These are phyloP conservation scores for Neurospora sp. DNA, from an alignment of 495 filamentous ascomycete species.

Conservation along the genomic window DNA sequence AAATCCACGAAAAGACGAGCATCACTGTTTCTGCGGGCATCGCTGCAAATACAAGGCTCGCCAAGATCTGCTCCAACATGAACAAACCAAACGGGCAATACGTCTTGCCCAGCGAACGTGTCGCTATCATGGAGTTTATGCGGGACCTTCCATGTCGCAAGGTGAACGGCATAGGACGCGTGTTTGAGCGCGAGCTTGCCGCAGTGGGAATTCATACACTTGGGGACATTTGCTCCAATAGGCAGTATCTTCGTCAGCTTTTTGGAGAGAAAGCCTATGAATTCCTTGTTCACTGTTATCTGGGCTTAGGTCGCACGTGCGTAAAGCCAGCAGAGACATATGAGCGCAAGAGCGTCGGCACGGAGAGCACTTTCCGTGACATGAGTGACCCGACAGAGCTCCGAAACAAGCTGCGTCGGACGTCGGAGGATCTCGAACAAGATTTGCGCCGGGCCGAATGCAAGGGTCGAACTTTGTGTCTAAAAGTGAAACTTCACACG, in stretches of 20 bases:
- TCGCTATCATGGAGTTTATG: slow-evolving; percentile 78
- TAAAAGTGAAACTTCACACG: slow-evolving; percentile 92
- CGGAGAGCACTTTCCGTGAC: slow-evolving; percentile 85
- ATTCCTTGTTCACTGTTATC: slow-evolving; percentile 74
- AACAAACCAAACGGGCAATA: slow-evolving; percentile 98
- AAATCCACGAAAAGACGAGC: slow-evolving; percentile 66
- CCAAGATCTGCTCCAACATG: slow-evolving; percentile 87
- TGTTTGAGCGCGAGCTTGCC: slow-evolving; percentile 86
- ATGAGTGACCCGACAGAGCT: slow-evolving; percentile 58
- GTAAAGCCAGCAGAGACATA: slow-evolving; percentile 83
- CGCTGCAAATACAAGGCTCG: slow-evolving; percentile 81
- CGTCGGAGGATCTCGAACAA: slow-evolving; percentile 79
- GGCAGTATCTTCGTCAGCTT: slow-evolving; percentile 57
- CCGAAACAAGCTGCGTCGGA: slow-evolving; percentile 64
- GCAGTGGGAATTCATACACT: slow-evolving; percentile 82
- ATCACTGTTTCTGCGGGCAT: slow-evolving; percentile 96
- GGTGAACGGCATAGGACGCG: slow-evolving; percentile 86
- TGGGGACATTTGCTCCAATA: slow-evolving; percentile 73
- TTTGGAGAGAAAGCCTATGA: slow-evolving; percentile 88
- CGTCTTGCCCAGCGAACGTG: slow-evolving; percentile 55
- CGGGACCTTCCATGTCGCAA: slow-evolving; percentile 69
- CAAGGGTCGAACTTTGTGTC: slow-evolving; percentile 77
- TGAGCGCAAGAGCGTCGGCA: slow-evolving; percentile 88
- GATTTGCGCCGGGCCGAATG: slow-evolving; percentile 71
- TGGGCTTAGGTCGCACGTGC: slow-evolving; percentile 81